Percentiles rank a stretch among this genome's conserved stretches.
Evolutionary conservation across 768 basidiomycete species (phyloP).

Genomic region (Calocybe gangraenosa): DNA sequence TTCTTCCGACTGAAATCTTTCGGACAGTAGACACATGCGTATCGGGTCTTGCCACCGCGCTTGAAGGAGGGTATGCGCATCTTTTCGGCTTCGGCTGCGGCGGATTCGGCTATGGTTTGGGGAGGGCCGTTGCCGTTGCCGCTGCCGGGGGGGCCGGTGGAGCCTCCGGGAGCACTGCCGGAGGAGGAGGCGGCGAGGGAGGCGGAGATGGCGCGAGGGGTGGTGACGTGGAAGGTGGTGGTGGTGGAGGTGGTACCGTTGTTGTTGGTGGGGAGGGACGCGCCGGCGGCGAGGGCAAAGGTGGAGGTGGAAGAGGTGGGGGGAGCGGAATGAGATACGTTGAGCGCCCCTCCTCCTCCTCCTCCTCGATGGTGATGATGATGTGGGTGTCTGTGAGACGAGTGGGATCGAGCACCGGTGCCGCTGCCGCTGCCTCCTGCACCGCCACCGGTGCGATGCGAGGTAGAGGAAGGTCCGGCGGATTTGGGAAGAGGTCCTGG

Average conservation of each 20-base stretch:
- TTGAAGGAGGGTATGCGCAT: slow-evolving; percentile 15
- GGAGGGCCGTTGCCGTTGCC: background rate
- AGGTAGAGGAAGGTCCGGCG: too few relatives aligned
- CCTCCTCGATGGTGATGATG: background rate
- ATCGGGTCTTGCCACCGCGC: slow-evolving; percentile 13
- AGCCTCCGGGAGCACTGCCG: background rate
- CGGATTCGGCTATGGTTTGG: background rate
- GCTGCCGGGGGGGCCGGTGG: background rate
- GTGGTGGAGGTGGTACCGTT: slow-evolving; percentile 10
- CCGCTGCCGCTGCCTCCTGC: too few relatives aligned
- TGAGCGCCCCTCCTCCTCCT: too few relatives aligned
- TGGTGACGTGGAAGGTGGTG: slow-evolving; percentile 10
- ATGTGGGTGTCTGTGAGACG: background rate
- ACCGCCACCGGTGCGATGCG: too few relatives aligned
- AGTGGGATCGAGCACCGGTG: too few relatives aligned
- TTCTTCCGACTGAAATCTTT: slow-evolving; percentile 14
- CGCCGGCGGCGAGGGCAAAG: slow-evolving; percentile 1
- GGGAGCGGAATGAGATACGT: background rate
- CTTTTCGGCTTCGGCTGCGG: slow-evolving; percentile 4
- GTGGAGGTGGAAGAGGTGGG: slow-evolving; percentile 3
- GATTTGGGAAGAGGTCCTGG: too few relatives aligned
- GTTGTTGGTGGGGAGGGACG: slow-evolving; percentile 4
- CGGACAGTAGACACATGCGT: slow-evolving; percentile 10
- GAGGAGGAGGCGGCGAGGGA: slow-evolving; percentile 6
- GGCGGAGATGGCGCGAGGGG: slow-evolving; percentile 5